A percentile compares a stretch with the other conserved stretches of the same genome.
Evolutionary conservation across 2,329 filamentous ascomycete species (phyloP).

Genomic region (Corinectria fuckeliana): DNA sequence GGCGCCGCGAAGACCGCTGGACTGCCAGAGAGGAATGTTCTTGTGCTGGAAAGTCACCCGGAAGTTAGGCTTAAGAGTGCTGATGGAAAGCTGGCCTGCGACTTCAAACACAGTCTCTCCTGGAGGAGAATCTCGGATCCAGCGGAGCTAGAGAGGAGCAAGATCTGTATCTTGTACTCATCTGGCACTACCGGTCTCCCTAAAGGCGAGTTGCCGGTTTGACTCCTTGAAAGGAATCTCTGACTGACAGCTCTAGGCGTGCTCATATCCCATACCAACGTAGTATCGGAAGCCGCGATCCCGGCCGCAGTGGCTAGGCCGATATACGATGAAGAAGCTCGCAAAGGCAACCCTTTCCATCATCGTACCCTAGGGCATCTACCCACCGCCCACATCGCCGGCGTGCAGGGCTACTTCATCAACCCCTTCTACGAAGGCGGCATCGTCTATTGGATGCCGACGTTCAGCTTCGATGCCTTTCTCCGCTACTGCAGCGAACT

Average conservation of each 20-base stretch:
- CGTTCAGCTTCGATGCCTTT: slow-evolving; percentile 63
- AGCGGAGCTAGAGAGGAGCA: slow-evolving; percentile 48
- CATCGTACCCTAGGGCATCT: slow-evolving; percentile 51
- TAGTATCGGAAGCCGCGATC: slow-evolving; percentile 47
- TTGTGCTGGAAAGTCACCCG: slow-evolving; percentile 54
- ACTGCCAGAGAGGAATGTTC: slow-evolving; percentile 52
- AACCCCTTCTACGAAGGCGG: slow-evolving; percentile 51
- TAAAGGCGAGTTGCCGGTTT: slow-evolving; percentile 42
- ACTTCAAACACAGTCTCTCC: slow-evolving; percentile 47
- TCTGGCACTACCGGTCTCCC: slow-evolving; percentile 57
- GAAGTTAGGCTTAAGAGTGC: slow-evolving; percentile 36
- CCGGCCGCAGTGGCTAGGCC: slow-evolving; percentile 39
- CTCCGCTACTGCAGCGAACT: slow-evolving; percentile 58
- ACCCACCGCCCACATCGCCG: slow-evolving; percentile 55
- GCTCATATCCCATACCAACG: slow-evolving; percentile 52
- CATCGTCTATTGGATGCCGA: slow-evolving; percentile 67
- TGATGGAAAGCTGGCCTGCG: slow-evolving; percentile 33
- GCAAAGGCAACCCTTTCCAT: slow-evolving; percentile 33
- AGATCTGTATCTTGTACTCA: slow-evolving; percentile 54
- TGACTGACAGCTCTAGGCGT: slow-evolving; percentile 40
- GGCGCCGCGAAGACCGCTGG: slow-evolving; percentile 56
- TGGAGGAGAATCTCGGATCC: slow-evolving; percentile 63
- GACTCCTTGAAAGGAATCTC: neutral
- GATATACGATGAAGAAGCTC: slow-evolving; percentile 37
- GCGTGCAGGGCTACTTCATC: slow-evolving; percentile 52